A percentile compares a stretch with the other conserved stretches of the same genome.
Conservation (phyloP, 2,329 filamentous ascomycete genomes). For the Botryotinia calthae region DNA sequence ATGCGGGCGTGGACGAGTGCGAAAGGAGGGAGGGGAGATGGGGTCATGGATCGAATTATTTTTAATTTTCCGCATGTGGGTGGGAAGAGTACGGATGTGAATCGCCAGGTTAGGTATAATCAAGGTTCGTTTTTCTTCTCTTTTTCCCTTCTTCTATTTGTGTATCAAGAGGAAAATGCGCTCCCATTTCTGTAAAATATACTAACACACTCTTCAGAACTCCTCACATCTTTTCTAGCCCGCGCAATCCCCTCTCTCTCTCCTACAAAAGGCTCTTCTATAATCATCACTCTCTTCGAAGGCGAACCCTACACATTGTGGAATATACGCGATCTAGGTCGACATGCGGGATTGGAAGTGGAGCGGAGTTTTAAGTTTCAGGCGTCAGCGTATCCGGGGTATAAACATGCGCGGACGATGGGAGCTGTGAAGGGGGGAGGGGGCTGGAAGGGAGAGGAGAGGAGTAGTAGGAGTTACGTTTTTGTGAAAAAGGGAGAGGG, state of each 20-base stretch:
- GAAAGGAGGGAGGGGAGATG: constrained; percentile 34
- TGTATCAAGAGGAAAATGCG: not conserved
- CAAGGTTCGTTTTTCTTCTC: constrained; percentile 48
- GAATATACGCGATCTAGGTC: constrained; percentile 85
- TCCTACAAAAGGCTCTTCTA: constrained; percentile 48
- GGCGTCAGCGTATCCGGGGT: constrained; percentile 66
- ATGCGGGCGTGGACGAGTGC: constrained; percentile 47
- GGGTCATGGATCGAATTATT: constrained; percentile 70
- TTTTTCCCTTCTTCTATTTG: not conserved
- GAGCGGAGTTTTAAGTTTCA: constrained; percentile 69
- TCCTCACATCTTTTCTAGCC: constrained; percentile 68
- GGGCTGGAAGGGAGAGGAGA: constrained; percentile 52
- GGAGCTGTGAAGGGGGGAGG: constrained; percentile 56
- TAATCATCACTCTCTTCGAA: constrained; percentile 88
- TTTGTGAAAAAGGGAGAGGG: constrained; percentile 59
- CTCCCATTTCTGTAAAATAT: not conserved
- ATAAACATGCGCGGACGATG: constrained; percentile 69
- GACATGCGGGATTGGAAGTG: constrained; percentile 71
- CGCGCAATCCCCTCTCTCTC: constrained; percentile 52
- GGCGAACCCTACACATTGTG: constrained; percentile 92
- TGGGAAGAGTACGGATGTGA: constrained; percentile 87
- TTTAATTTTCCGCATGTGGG: constrained; percentile 99
- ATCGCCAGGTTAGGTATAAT: constrained; percentile 90
- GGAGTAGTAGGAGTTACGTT: constrained; percentile 57
- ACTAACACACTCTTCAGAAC: constrained; percentile 44